These are phyloP conservation scores for Solanum lignicaule DNA, from an alignment of 257 asterid species.

Conservation along the genomic window DNA sequence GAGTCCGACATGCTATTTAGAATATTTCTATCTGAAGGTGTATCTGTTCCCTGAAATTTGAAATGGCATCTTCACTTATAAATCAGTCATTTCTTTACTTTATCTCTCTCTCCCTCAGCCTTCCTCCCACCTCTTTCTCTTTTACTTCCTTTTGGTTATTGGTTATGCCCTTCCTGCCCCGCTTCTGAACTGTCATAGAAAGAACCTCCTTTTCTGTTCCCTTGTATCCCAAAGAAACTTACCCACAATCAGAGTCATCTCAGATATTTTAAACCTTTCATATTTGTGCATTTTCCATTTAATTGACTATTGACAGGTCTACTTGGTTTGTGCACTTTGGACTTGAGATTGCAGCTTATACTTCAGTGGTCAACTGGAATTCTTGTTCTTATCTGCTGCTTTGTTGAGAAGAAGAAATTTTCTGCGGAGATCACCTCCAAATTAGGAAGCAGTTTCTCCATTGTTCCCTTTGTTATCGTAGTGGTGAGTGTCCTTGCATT, in stretches of 20 bases:
- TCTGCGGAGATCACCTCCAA: constrained; percentile 64
- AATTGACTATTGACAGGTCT: constrained; percentile 30
- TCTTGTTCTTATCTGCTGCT: constrained; percentile 74
- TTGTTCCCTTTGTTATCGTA: constrained; percentile 79
- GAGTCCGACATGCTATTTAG: neutral
- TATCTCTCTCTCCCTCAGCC: neutral
- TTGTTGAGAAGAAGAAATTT: constrained; percentile 63
- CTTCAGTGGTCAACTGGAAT: constrained; percentile 97
- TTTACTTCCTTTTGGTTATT: neutral
- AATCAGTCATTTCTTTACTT: neutral
- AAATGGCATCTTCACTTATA: neutral
- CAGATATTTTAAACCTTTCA: neutral
- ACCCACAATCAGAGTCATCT: neutral
- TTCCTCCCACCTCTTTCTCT: neutral
- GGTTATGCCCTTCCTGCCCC: neutral
- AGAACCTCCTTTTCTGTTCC: neutral
- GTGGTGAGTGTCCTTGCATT: constrained; percentile 54
- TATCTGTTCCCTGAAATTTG: neutral
- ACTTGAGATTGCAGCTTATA: constrained; percentile 90
- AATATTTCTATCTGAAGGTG: neutral
- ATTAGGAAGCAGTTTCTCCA: constrained; percentile 90
- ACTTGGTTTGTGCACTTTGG: constrained; percentile 38
- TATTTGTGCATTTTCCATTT: constrained; percentile 19
- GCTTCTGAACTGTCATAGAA: neutral
- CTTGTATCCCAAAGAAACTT: neutral